Base-by-base conservation (phyloP, 2,329 filamentous ascomycete genomes). In the Pezicula carpinea region DNA sequence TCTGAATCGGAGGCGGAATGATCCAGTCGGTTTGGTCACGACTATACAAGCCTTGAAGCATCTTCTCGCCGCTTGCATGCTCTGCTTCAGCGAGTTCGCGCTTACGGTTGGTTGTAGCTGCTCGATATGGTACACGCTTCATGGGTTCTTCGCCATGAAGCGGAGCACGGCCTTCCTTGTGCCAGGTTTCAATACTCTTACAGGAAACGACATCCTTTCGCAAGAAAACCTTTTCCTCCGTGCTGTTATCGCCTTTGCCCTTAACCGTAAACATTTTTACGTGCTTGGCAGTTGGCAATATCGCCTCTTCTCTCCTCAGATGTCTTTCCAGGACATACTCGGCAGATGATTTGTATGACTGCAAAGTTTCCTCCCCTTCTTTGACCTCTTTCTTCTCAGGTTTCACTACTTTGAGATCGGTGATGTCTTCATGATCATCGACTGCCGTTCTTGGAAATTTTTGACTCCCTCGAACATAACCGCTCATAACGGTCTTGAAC, bases 181-280 rank as follows among this genome's bases (percentile, higher is more conserved):
- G 93, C 93, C 93, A 99, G 1, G 89, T 96, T 64, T 99, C 93
- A 1, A 87, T 86, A 22, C 89, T 95, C 66, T 96, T 91, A 64
- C 95, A 95, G 33, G 79, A 75, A 2, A 91, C 81, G 0, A 97
- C 82, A 55, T 97, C 91, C 44, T 79, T 77, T 29, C 92, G 83
- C 1, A 76, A 76, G 62, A 82, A 97, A 0, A 97, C 89, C 1
- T 88, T 83, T 63, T 96, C 89, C 49, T 87, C 80, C 38, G 85
- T 85, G 3, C 84, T 84, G 3, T 77, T 69, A 38, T 82, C 80
- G 13, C 84, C 86, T 66, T 92, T 96, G 8, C 80, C 83, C 39
- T 82, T 83, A 50, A 82, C 81, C 4, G 74, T 80, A 65, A 97
- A 96, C 10, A 78, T 76, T 54, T 85, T 88, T 31, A 89, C 84